phyloP scores from a whole-genome alignment of 2,329 filamentous ascomycete species.

The Massarina eburnea region DNA sequence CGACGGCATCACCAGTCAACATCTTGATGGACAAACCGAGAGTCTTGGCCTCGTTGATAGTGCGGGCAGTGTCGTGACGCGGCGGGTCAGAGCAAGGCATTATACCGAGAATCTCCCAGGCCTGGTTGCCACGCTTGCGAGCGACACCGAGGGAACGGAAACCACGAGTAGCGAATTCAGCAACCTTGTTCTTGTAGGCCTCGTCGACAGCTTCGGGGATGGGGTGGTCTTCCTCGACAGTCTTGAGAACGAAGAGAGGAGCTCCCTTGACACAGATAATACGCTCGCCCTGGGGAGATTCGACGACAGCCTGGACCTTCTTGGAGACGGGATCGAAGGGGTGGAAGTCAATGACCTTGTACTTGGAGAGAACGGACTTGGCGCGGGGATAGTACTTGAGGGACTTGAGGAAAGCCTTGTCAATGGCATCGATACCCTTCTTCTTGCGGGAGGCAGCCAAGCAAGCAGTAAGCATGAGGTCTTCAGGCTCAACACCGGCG shows the following conservation, averaged over 20 bases:
- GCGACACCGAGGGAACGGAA: constrained; percentile 93
- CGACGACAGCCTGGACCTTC: constrained; percentile 82
- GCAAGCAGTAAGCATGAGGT: constrained; percentile 90
- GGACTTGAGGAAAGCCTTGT: constrained; percentile 90
- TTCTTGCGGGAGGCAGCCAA: constrained; percentile 89
- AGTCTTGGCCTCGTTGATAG: constrained; percentile 84
- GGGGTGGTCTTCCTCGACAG: constrained; percentile 80
- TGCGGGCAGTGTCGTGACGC: constrained; percentile 86
- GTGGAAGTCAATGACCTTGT: constrained; percentile 80
- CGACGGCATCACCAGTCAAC: constrained; percentile 92
- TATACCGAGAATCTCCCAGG: constrained; percentile 91
- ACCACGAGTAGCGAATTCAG: constrained; percentile 88
- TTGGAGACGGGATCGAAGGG: constrained; percentile 93
- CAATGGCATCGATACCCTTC: constrained; percentile 93
- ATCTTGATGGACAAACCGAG: constrained; percentile 93
- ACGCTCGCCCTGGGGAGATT: constrained; percentile 79
- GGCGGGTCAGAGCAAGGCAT: constrained; percentile 94
- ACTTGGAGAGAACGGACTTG: constrained; percentile 78
- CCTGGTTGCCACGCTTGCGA: constrained; percentile 77
- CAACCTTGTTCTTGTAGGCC: constrained; percentile 90
- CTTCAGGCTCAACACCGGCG: constrained; percentile 77
- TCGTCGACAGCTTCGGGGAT: constrained; percentile 75
- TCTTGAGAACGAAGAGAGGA: constrained; percentile 83
- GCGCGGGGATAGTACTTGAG: constrained; percentile 80
- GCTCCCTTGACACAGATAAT: constrained; percentile 92